phyloP scores from a whole-genome alignment of 805 yeast genomes.

The Saccharomycopsis oosterbeekiorum region DNA sequence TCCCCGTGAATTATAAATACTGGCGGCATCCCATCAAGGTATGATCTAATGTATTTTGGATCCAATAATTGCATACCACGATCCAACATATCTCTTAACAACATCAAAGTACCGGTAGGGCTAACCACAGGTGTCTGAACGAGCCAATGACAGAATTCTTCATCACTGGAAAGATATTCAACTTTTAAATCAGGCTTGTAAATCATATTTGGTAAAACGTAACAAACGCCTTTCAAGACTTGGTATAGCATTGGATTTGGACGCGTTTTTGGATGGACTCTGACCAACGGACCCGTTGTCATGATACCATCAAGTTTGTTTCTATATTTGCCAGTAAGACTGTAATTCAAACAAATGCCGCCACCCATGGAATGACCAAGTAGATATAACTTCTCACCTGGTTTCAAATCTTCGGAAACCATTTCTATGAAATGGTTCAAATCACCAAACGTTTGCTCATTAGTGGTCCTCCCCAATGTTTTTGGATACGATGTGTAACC shows the following conservation, averaged over 20 bases:
- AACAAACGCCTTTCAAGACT: constrained; percentile 33
- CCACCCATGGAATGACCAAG: constrained; percentile 82
- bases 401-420: constrained; percentile 20
- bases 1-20: constrained; percentile 53
- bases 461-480: constrained; percentile 46
- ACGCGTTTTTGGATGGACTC: constrained; percentile 45
- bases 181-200: constrained; percentile 45
- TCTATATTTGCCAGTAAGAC: constrained; percentile 41
- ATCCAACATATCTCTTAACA: constrained; percentile 47
- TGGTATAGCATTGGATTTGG: constrained; percentile 39
- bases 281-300: constrained; percentile 51
- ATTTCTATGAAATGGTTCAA: constrained; percentile 45
- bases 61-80: constrained; percentile 48
- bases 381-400: constrained; percentile 36
- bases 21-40: constrained; percentile 31
- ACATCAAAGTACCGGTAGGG: constrained; percentile 47
- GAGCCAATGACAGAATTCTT: constrained; percentile 37
- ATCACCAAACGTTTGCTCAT: constrained; percentile 45
- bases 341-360: constrained; percentile 56
- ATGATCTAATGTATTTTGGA: constrained; percentile 23
- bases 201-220: constrained; percentile 37
- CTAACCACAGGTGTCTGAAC: constrained; percentile 29
- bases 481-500: constrained; percentile 53
- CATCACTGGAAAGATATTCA: constrained; percentile 46
- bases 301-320: constrained; percentile 38